These are phyloP conservation scores for Ceratobasidium sp. DNA, from an alignment of 1,284 basidiomycete genomes.

Conservation along the genomic window DNA sequence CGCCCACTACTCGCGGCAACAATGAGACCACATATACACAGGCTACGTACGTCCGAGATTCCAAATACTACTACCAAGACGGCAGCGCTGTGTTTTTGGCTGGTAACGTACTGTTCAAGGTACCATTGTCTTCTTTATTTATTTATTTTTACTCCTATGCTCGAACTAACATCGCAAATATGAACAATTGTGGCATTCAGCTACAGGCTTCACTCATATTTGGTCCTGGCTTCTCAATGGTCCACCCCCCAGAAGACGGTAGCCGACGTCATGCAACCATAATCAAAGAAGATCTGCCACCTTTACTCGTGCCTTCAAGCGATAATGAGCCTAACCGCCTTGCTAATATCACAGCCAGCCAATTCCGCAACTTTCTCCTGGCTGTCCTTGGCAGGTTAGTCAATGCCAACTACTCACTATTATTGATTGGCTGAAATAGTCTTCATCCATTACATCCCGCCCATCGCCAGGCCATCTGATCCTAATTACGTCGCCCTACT, in stretches of 20 bases:
- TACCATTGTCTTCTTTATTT: neutral
- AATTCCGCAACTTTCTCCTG: neutral
- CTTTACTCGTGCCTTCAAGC: too few species aligned
- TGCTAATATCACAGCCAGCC: neutral
- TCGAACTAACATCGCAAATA: neutral
- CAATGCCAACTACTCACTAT: too few species aligned
- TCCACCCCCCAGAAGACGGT: too few species aligned
- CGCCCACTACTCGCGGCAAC: too few species aligned
- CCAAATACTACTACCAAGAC: neutral
- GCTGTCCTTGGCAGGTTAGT: neutral
- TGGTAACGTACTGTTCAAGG: constrained; percentile 7
- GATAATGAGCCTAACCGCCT: neutral
- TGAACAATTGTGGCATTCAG: neutral
- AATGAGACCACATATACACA: neutral
- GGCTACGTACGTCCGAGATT: neutral
- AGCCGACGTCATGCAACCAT: too few species aligned
- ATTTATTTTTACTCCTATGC: neutral
- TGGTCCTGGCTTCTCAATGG: too few species aligned
- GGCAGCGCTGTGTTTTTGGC: neutral
- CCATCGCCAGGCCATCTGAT: neutral
- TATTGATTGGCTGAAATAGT: too few species aligned
- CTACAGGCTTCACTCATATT: too few species aligned
- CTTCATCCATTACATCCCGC: too few species aligned
- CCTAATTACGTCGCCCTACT: neutral
- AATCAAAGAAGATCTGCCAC: too few species aligned